Evolutionary conservation across 1,284 basidiomycete species (phyloP), one percentile per base, ranked within the genome.

Genomic region (Trametes sp.): DNA sequence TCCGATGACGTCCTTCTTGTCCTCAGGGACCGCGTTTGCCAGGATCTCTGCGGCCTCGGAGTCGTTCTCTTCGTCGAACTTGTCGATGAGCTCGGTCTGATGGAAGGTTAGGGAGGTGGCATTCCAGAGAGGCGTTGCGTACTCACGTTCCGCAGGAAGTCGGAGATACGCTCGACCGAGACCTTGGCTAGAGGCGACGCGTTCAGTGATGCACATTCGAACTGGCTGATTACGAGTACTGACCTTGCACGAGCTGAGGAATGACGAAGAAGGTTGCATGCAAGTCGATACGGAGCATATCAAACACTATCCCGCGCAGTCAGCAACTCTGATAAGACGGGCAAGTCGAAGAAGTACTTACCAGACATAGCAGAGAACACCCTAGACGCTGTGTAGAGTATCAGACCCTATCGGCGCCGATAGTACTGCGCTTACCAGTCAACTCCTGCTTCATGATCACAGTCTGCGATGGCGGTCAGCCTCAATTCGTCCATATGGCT

Each of bases 71-170:
- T 11, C 3, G 10, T 74, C 67, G 68, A 75, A 85, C 33, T 77
- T 74, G 69, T 86, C 84, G 42, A 85, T 76, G 57, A 85, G 75
- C 65, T 84, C 83, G 48, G 81, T 84, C 79, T 83, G 7, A 23
- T 16, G 35, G 28, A 13, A 24, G 11, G 33, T 52, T 13, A 41
- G 45, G 13, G 23, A 23, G 11, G 50, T 3, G 36, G 36, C 2
- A 19, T 35, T 21, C 50, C 3, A 19, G 6, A 29, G 26, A 6
- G 63, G 62, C 24, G 69, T 71, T 48, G 9, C 16, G 8, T 4
- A n/a, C 75, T 55, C 45, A 81, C 82, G 46, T 80, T 74, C 50
- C 74, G 65, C 54, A 86, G 65, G 72, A 85, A 86, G 24, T 80
- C 77, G 61, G 79, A 74, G 26, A 84, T 73, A 57, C 84, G 81